A percentile compares a stretch with the other conserved stretches of the same genome.
These are phyloP conservation scores for Acanthamoeba quina DNA, from an alignment of 208 protist genomes.

Conservation along the genomic window DNA sequence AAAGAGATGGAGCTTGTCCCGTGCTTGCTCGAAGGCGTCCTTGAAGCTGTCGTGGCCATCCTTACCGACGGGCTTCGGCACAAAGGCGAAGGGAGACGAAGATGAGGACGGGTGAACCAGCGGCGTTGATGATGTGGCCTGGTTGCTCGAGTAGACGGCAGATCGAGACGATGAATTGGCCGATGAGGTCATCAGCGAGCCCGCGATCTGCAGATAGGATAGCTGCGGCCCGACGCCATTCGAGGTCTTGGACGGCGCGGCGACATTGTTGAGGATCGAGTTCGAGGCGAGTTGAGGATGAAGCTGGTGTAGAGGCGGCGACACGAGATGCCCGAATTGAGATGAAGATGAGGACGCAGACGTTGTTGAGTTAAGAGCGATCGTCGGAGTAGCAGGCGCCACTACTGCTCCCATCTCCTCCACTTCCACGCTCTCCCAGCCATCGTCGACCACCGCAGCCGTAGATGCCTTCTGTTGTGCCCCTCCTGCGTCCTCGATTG, in stretches of 20 bases:
- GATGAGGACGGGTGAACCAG: neutral
- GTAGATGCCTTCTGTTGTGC: neutral
- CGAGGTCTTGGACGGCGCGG: neutral
- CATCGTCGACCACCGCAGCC: neutral
- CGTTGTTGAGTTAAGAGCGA: neutral
- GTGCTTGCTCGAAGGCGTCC: neutral
- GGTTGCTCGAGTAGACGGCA: neutral
- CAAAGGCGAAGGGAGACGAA: neutral
- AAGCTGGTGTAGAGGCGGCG: neutral
- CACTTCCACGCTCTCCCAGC: conserved; percentile 9
- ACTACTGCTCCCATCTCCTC: neutral
- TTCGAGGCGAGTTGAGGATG: neutral
- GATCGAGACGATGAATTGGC: neutral
- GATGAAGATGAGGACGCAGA: neutral
- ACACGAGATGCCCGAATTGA: neutral
- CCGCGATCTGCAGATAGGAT: neutral
- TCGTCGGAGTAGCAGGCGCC: neutral
- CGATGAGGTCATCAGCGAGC: conserved; percentile 4
- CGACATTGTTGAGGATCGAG: neutral
- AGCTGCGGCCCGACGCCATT: neutral
- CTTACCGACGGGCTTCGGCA: neutral
- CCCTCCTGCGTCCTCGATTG: too few relatives aligned
- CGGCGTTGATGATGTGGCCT: neutral
- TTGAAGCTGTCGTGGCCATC: neutral
- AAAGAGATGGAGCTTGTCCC: conserved; percentile 30